These are phyloP conservation scores for Pichia sp. DNA, from an alignment of 1,139 yeast species.

Conservation along the genomic window DNA sequence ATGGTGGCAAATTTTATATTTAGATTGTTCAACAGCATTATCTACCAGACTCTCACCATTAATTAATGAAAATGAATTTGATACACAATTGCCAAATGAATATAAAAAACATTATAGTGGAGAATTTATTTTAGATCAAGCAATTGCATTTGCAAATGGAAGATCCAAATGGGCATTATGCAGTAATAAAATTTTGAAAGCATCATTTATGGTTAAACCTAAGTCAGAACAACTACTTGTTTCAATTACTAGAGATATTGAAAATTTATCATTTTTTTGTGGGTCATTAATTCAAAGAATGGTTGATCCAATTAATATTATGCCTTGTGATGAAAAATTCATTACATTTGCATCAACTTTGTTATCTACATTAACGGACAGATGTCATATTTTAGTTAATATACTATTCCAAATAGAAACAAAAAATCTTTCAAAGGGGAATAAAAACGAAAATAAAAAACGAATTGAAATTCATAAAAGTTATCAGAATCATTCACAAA, in stretches of 20 bases:
- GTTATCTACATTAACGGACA: constrained; percentile 18
- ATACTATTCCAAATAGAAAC: constrained; percentile 8
- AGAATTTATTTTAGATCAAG: constrained; percentile 15
- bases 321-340: constrained; percentile 16
- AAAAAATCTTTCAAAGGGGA: not conserved
- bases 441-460: not conserved
- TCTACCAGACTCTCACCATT: constrained; percentile 53
- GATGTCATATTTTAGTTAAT: constrained; percentile 18
- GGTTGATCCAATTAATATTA: constrained; percentile 15
- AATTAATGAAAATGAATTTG: constrained; percentile 47
- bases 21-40: constrained; percentile 52
- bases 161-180: constrained; percentile 21
- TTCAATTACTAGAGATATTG: constrained; percentile 10
- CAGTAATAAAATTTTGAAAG: constrained; percentile 16
- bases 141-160: constrained; percentile 21
- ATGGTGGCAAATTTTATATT: constrained; percentile 61
- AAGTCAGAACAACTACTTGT: constrained; percentile 6
- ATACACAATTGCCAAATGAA: constrained; percentile 43
- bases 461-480: not conserved
- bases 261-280: constrained; percentile 17
- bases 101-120: constrained; percentile 13
- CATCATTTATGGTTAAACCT: constrained; percentile 11
- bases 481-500: not conserved
- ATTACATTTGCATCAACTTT: constrained; percentile 16
- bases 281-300: constrained; percentile 17